Evolutionary conservation across 1,284 basidiomycete genomes (phyloP).

Genomic region (Apiotrichum laibachii): DNA sequence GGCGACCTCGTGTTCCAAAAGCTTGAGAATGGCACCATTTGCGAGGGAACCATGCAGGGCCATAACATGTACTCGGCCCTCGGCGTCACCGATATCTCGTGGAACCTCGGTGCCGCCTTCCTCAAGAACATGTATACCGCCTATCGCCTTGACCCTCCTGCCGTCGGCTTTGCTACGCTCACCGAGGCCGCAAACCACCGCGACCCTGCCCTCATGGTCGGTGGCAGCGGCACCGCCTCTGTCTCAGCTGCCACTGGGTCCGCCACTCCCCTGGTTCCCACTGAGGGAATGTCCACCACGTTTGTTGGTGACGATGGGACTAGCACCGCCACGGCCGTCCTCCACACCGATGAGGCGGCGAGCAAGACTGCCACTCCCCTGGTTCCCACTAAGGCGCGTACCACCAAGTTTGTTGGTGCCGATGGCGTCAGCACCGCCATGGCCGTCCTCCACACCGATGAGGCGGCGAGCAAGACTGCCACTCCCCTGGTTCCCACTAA

Average conservation of each 20-base stretch:
- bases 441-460: no score
- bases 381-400: background rate
- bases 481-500: background rate
- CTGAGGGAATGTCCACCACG: background rate
- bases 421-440: no score
- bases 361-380: background rate
- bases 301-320: no score
- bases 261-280: background rate
- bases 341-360: no score
- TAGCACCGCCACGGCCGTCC: no score
- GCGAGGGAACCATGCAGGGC: background rate
- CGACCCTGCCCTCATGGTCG: background rate
- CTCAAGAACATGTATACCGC: conserved; percentile 63
- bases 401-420: no score
- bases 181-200: background rate
- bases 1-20: conserved; percentile 5
- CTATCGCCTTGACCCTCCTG: conserved; percentile 52
- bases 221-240: background rate
- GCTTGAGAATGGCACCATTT: background rate
- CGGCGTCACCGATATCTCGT: conserved; percentile 43
- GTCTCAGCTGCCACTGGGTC: background rate
- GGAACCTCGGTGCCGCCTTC: conserved; percentile 93
- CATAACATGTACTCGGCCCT: background rate
- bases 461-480: background rate
- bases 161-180: conserved; percentile 51